A percentile compares a stretch with the other conserved stretches of the same genome.
Evolutionary conservation across 83 land plant species (phyloP).

Genomic region (Larix sibirica): DNA sequence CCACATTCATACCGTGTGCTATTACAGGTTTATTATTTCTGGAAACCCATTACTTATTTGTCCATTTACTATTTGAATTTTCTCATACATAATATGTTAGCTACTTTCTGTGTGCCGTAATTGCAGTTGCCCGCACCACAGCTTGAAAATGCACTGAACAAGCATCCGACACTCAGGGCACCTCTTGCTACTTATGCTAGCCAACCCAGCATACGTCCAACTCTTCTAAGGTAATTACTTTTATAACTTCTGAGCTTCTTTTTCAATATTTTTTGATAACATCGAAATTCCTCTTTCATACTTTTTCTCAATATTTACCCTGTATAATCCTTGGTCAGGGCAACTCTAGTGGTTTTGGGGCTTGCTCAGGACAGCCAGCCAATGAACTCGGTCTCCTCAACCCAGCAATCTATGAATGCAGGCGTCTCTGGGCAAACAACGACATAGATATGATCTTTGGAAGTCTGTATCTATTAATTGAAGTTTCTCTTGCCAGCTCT

Average conservation of each 20-base stretch:
- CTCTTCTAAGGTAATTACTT: slow-evolving; percentile 71
- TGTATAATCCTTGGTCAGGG: neutral
- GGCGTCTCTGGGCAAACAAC: no score
- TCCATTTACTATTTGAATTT: neutral
- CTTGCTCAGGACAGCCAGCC: slow-evolving; percentile 16
- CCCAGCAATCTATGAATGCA: neutral
- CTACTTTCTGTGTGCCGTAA: slow-evolving; percentile 5
- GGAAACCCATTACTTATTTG: neutral
- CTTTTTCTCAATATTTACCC: neutral
- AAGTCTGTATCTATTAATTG: no score
- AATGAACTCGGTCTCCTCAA: neutral
- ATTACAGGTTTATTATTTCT: slow-evolving; percentile 56
- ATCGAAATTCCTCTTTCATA: neutral
- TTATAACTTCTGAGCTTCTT: neutral
- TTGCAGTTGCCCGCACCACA: slow-evolving; percentile 94
- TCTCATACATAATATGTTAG: neutral
- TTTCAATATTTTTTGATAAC: neutral
- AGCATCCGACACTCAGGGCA: slow-evolving; percentile 58
- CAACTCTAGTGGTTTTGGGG: slow-evolving; percentile 13
- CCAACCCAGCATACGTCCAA: slow-evolving; percentile 50
- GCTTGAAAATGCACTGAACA: slow-evolving; percentile 87
- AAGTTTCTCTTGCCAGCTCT: no score
- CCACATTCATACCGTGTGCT: slow-evolving; percentile 93
- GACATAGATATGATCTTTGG: no score
- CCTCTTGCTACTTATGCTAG: slow-evolving; percentile 79